Base-by-base conservation (phyloP, 257 asterid species). In the Dorcoceras hygrometricum region DNA sequence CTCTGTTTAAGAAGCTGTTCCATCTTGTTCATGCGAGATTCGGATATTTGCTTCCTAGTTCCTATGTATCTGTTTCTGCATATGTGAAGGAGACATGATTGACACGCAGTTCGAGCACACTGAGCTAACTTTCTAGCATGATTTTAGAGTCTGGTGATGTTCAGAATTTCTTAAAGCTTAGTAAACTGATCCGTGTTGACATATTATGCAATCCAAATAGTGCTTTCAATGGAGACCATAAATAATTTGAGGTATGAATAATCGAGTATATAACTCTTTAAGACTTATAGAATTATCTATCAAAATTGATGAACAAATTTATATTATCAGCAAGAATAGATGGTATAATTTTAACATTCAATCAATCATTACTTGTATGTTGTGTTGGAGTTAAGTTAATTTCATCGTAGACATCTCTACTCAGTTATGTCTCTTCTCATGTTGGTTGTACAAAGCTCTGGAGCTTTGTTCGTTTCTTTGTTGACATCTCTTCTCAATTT, bases 341-440 rank as follows among this genome's bases (percentile, higher is more conserved):
- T 74, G 67, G 4, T 43, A 43, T 74, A 56, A 71, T 66, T 20
- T 46, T 43, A 8, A 39, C 31, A 34, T 36, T 36, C 2, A 66
- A 63, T 62, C 63, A 46, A 62, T 51, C 32, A 46, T 46, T 67
- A 27, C 57, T 55, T 46, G 27, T n/a, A 65, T 75, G 34, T 59
- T 32, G 60, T 50, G 36, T 39, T 57, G 56, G 66, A 53, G 19
- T 65, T 59, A 16, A 46, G 22, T 46, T 16, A 46, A 16, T 46
- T 16, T 46, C 39, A 64, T 32, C 50, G 25, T 22, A 58, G 23
- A 19, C 63, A 16, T 11, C 57, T 55, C 29, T 29, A 27, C 57
- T 18, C 46, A 29, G 61, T 69, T 5, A n/a, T 28, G 48, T 48
- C 7, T 2, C 10, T 61, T 46, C 59, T 16, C 54, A 10, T 3